These are phyloP conservation scores for Cichorium intybus DNA, from an alignment of 140 eudicot species.

Conservation along the genomic window DNA sequence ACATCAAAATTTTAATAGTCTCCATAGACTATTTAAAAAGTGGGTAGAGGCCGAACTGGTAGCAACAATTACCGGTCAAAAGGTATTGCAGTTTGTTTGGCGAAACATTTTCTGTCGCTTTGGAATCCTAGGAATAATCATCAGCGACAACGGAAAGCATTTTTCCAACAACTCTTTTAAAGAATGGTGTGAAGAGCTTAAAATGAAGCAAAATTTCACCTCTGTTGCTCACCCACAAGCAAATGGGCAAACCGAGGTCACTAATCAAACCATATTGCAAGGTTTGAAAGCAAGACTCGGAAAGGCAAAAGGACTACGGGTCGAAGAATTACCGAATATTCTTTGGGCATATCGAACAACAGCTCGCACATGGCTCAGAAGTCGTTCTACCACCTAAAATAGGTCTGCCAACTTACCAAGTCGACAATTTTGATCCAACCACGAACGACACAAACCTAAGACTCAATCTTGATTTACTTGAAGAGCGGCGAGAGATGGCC, in stretches of 20 bases:
- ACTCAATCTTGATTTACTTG: background rate
- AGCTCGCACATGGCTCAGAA: background rate
- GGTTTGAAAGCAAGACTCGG: background rate
- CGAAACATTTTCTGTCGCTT: background rate
- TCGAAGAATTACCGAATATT: background rate
- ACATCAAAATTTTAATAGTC: background rate
- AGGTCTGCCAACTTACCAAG: background rate
- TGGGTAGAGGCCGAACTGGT: background rate
- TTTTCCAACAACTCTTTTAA: slow-evolving; percentile 1
- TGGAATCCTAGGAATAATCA: background rate
- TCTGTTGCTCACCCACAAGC: too few relatives aligned
- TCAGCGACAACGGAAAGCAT: background rate
- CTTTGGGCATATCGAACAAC: background rate
- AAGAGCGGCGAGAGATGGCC: background rate
- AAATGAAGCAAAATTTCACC: too few relatives aligned
- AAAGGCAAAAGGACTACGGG: background rate
- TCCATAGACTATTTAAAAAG: background rate
- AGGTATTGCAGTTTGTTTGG: background rate
- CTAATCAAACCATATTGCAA: background rate
- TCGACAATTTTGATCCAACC: background rate
- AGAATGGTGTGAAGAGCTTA: too few relatives aligned
- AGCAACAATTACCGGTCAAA: background rate
- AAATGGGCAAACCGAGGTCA: background rate
- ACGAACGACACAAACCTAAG: background rate
- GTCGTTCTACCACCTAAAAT: background rate